Conservation (phyloP, 345 rosid genomes). For the Bruguiera gymnorhiza region DNA sequence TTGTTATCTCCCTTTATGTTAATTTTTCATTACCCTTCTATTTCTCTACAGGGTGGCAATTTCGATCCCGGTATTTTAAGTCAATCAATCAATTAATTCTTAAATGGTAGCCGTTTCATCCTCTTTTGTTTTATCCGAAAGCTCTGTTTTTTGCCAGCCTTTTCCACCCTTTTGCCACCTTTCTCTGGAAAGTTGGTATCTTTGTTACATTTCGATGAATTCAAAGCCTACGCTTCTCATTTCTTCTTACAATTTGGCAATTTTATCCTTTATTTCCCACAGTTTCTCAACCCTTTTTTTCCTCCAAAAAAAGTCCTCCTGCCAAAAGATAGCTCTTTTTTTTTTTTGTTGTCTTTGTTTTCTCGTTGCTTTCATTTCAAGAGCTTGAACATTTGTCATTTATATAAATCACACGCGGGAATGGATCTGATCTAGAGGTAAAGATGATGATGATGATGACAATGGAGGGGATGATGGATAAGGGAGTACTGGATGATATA, state of each 20-base stretch:
- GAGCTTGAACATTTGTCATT: slow-evolving; percentile 1
- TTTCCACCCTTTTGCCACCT: background rate
- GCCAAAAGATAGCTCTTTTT: background rate
- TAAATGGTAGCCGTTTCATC: background rate
- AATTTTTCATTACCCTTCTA: background rate
- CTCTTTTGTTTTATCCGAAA: background rate
- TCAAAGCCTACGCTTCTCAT: slow-evolving; percentile 4
- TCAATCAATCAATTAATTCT: background rate
- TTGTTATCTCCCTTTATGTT: background rate
- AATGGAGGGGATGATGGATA: slow-evolving; percentile 60
- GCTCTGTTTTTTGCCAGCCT: background rate
- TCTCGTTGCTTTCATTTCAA: background rate
- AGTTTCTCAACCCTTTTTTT: background rate
- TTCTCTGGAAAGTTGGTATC: background rate
- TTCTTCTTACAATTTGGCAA: background rate
- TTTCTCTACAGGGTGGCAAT: background rate
- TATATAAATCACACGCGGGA: background rate
- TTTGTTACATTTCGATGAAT: slow-evolving; percentile 1
- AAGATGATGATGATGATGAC: slow-evolving; percentile 39
- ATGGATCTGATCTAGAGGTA: background rate
- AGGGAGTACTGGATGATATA: slow-evolving; percentile 81
- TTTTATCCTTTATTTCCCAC: background rate
- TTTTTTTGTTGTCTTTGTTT: background rate
- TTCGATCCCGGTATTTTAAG: background rate
- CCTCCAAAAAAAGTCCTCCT: background rate